A percentile compares a stretch with the other conserved stretches of the same genome.
Evolutionary conservation across 495 filamentous ascomycete species (phyloP).

Genomic region (Penicillium psychrofluorescens): DNA sequence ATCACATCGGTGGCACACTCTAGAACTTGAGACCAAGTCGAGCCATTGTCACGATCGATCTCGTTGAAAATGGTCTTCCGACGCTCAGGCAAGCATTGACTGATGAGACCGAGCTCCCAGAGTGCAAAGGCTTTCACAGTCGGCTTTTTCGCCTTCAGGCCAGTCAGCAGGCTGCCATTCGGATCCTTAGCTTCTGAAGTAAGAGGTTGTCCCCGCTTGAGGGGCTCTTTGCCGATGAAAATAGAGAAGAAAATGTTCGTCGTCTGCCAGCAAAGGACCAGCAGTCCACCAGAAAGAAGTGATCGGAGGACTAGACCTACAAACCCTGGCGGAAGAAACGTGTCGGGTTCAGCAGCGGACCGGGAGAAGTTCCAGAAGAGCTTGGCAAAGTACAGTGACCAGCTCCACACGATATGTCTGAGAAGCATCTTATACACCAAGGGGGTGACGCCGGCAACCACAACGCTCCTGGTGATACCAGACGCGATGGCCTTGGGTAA

Average conservation of each 20-base stretch:
- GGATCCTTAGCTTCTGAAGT: constrained; percentile 81
- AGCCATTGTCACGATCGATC: constrained; percentile 71
- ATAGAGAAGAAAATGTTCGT: constrained; percentile 68
- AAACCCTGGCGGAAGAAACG: constrained; percentile 48
- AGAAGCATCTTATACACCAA: constrained; percentile 60
- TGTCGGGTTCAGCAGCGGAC: constrained; percentile 52
- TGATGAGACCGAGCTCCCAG: constrained; percentile 82
- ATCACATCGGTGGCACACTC: constrained; percentile 59
- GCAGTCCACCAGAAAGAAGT: constrained; percentile 54
- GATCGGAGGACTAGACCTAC: constrained; percentile 51
- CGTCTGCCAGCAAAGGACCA: constrained; percentile 66
- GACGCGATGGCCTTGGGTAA: constrained; percentile 16
- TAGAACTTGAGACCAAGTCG: constrained; percentile 75
- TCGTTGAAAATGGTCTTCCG: constrained; percentile 82
- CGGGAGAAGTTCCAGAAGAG: constrained; percentile 67
- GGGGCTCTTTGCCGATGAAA: constrained; percentile 70
- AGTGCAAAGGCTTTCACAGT: constrained; percentile 67
- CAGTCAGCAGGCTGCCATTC: constrained; percentile 81
- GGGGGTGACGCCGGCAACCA: constrained; percentile 36
- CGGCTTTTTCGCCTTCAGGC: constrained; percentile 60
- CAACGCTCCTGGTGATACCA: constrained; percentile 32
- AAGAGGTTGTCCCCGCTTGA: constrained; percentile 77
- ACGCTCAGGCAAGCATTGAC: constrained; percentile 60
- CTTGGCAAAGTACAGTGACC: constrained; percentile 59
- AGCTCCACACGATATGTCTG: constrained; percentile 57